phyloP scores from a whole-genome alignment of 2,329 filamentous ascomycete genomes.

The Colletotrichum sp. region DNA sequence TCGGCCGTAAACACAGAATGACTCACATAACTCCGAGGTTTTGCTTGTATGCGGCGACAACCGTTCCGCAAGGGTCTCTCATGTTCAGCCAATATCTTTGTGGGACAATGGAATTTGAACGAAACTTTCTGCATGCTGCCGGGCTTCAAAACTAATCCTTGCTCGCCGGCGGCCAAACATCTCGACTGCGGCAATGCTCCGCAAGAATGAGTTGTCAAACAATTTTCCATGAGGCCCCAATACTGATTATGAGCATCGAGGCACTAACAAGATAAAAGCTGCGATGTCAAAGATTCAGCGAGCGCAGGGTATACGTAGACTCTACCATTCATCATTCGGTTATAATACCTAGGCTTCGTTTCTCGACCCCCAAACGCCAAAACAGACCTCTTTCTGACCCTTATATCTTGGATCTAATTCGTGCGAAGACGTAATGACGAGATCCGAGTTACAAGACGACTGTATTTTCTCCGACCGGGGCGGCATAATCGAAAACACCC shows the following conservation, averaged over 20 bases:
- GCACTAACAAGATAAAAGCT: not conserved
- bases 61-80: not conserved
- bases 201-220: not conserved
- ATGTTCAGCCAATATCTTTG: fast-evolving
- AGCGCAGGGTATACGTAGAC: not conserved
- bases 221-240: too few species aligned
- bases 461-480: not conserved
- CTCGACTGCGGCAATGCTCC: not conserved
- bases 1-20: not conserved
- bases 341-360: not conserved
- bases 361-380: fast-evolving
- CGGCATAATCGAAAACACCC: not conserved
- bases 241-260: not conserved
- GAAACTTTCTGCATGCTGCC: not conserved
- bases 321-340: not conserved
- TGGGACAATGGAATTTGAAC: not conserved
- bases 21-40: not conserved
- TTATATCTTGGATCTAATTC: fast-evolving
- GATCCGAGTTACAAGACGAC: not conserved
- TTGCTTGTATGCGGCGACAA: not conserved
- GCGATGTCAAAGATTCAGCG: not conserved
- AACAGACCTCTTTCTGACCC: not conserved
- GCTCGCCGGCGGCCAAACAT: not conserved
- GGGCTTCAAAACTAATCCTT: not conserved
- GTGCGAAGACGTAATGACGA: not conserved